phyloP scores from a whole-genome alignment of 2,329 filamentous ascomycete species.

The Shiraia bambusicola region DNA sequence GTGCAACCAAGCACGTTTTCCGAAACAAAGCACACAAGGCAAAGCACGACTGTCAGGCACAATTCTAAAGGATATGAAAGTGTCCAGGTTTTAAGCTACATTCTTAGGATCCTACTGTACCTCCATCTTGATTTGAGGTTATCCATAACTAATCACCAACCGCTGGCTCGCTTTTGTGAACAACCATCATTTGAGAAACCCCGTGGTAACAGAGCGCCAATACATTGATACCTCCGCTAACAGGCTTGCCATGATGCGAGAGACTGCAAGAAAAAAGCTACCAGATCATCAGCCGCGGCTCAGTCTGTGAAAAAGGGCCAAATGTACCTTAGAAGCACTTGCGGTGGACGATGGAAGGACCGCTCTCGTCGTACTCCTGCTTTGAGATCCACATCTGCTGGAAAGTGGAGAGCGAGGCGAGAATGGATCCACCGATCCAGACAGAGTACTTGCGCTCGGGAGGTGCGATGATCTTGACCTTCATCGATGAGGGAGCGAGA shows the following conservation, averaged over 20 bases:
- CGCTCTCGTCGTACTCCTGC: constrained; percentile 99
- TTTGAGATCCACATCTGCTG: constrained; percentile 99
- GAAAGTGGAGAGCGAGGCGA: constrained; percentile 99
- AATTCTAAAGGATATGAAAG: constrained; percentile 34
- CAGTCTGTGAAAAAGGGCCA: background rate
- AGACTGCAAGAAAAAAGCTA: constrained; percentile 40
- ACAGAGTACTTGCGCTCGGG: constrained; percentile 99
- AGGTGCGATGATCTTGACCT: constrained; percentile 99
- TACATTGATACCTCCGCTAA: constrained; percentile 39
- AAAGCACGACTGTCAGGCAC: constrained; percentile 9
- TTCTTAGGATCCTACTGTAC: constrained; percentile 41
- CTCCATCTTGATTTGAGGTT: constrained; percentile 38
- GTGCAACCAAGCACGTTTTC: too few relatives aligned
- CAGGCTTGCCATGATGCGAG: constrained; percentile 43
- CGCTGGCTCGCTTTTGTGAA: constrained; percentile 43
- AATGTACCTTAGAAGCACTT: constrained; percentile 97
- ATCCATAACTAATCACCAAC: constrained; percentile 42
- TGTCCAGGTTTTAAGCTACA: constrained; percentile 45
- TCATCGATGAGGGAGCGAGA: constrained; percentile 99
- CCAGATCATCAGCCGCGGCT: constrained; percentile 23
- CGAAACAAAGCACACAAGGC: background rate
- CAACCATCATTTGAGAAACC: constrained; percentile 39
- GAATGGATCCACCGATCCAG: constrained; percentile 99
- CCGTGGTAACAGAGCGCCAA: constrained; percentile 40
- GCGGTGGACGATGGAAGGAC: constrained; percentile 98